A percentile compares a stretch with the other conserved stretches of the same genome.
phyloP scores from a whole-genome alignment of 352 stramenopile genomes.

The Phytophthora podocarpi region DNA sequence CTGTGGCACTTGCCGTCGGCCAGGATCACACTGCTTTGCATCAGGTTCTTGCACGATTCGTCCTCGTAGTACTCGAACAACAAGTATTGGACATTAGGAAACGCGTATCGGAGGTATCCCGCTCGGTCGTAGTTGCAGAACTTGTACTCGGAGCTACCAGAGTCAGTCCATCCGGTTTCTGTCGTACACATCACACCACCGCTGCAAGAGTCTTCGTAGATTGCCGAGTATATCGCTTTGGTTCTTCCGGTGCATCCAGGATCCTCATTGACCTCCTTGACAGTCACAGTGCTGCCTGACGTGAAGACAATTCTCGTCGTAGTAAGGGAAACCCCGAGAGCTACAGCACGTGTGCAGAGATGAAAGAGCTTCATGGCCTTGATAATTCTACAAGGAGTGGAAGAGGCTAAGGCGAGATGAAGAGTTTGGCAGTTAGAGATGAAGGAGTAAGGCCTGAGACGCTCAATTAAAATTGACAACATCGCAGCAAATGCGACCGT shows the following conservation, averaged over 20 bases:
- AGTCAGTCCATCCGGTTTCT: background rate
- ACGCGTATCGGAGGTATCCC: background rate
- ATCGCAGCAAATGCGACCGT: no score
- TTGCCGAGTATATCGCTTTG: background rate
- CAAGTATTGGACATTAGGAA: background rate
- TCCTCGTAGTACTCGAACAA: constrained; percentile 4
- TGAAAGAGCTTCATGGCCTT: no score
- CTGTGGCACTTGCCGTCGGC: background rate
- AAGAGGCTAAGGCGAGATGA: no score
- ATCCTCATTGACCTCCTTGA: background rate
- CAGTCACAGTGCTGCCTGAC: background rate
- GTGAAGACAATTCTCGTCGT: background rate
- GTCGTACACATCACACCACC: background rate
- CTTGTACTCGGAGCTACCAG: background rate
- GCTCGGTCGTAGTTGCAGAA: background rate
- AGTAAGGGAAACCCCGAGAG: background rate
- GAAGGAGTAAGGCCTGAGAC: no score
- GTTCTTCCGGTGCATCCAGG: background rate
- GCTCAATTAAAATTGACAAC: no score
- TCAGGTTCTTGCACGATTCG: background rate
- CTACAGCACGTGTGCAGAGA: no score
- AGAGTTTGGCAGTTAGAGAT: no score
- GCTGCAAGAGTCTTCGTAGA: background rate
- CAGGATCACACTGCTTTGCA: background rate
- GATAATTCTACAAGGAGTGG: no score